Conservation (phyloP, 1,139 yeast genomes). For the Suhomyces ambrosiae region DNA sequence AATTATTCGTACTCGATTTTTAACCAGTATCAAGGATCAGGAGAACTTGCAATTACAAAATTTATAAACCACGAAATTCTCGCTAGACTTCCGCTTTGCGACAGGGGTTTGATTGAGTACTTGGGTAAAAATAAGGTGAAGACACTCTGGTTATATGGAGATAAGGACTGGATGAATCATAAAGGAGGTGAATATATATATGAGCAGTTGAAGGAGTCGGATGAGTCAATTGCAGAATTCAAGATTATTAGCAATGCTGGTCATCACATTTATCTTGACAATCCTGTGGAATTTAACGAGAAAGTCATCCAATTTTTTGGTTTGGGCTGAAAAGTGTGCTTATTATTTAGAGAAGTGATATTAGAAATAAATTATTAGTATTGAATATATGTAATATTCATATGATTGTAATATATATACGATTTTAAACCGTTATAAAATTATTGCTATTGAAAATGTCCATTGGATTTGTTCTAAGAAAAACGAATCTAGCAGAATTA, state of each 20-base stretch:
- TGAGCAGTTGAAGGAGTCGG: conserved; percentile 25
- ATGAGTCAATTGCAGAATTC: conserved; percentile 24
- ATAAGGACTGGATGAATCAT: conserved; percentile 48
- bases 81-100: conserved; percentile 44
- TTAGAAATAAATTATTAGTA: too few relatives aligned
- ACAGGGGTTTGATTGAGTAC: conserved; percentile 40
- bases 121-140: conserved; percentile 27
- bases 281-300: conserved; percentile 37
- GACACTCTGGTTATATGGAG: conserved; percentile 45
- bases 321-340: not conserved
- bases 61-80: conserved; percentile 45
- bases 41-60: conserved; percentile 49
- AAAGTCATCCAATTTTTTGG: conserved; percentile 31
- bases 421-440: too few relatives aligned
- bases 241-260: conserved; percentile 40
- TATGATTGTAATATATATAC: too few relatives aligned
- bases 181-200: conserved; percentile 43
- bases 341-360: too few relatives aligned
- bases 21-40: conserved; percentile 48
- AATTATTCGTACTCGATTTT: conserved; percentile 46
- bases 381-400: too few relatives aligned
- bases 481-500: too few relatives aligned
- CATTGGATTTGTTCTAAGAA: too few relatives aligned
- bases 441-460: too few relatives aligned
- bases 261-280: conserved; percentile 46